Base-by-base conservation (phyloP, 2,329 filamentous ascomycete genomes). In the Xylaria polymorpha region DNA sequence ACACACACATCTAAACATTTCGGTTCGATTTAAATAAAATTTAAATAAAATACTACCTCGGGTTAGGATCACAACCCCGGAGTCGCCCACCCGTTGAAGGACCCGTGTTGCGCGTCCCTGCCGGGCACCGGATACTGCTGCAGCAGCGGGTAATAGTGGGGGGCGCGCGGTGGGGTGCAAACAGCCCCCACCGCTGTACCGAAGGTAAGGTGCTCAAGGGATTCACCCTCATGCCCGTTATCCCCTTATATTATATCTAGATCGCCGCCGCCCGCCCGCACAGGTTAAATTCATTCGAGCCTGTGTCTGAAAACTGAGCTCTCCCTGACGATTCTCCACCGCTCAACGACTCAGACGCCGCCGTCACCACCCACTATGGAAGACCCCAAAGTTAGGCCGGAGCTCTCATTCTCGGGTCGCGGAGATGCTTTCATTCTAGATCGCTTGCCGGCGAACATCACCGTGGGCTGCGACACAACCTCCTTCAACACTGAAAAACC, bases 351-450 rank as follows among this genome's bases (percentile, higher is more conserved):
- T 59, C 64, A 32, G 62, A 69, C 35, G 59, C 69, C 35, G 64
- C 70, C 32, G 7, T 6, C 35, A 61, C 50, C 44, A 48, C 66
- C 64, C 20, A 3, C 4, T 4, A 74, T 72, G 65, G 72, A 75
- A 37, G 51, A 58, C 44, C 70, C 68, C 67, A 12, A 46, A 1
- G n/a, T n/a, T 15, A 61, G 71, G 18, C 43, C 81, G 44, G 68
- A 71, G 20, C 73, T 80, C 64, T 76, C 78, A 3, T 80, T 71
- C 37, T 63, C 70, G 3, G 62, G 60, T 12, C 62, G 80, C 1
- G 85, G 85, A 10, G 87, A 90, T 71, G 81, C 85, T 22, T 80
- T 90, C 64, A 77, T 89, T 12, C 76, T 89, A 35, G 78, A 87
- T 41, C 83, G 84, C 64, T 78, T 90, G 12, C 86, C 87, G 0